Base-by-base conservation (phyloP, 108 stramenopile species). In the Asterionellopsis glacialis region DNA sequence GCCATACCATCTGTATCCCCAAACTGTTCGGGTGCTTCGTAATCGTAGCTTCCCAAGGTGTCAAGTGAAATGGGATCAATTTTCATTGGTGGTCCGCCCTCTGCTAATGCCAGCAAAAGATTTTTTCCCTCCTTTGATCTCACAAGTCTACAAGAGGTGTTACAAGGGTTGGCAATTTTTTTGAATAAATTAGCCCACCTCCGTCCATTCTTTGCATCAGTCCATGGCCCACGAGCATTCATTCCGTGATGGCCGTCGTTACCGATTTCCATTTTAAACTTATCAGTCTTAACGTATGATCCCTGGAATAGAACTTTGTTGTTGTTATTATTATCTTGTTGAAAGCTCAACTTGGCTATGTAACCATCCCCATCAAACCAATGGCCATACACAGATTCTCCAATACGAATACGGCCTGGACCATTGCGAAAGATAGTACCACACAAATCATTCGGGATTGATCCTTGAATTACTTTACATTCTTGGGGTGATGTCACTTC, bases 281-380 rank as follows among this genome's bases (percentile, higher is more conserved):
- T 49, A 16, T 44, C 33, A 26, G 75, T 76, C 22, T 51, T 9
- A 22, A 76, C 68, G 59, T 76, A 76, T 18, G 45, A 53, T n/a
- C 68, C 75, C 44, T 26, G 13, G 45, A 59, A 68, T 14, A 18
- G 28, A 14, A 48, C 73, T 25, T 56, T 41, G 27, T 69, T 61
- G 11, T 61, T 54, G 10, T 16, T 48, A 19, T 65, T 69, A 33
- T 7, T 7, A 33, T 33, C 33, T 7, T 33, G 33, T 33, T 33
- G 33, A 33, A 76, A 53, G 33, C 48, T 49, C 21, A 76, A 19
- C 33, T 40, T 45, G 12, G 48, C 41, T 0, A 76, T 9, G 15
- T 63, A 61, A 21, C 75, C 75, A 60, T 76, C 75, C 18, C 69
- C 69, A 55, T 76, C 75, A 56, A 76, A 76, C 75, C 75, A 76